phyloP scores from a whole-genome alignment of 148 eudicot genomes.

The Rheum nobile region DNA sequence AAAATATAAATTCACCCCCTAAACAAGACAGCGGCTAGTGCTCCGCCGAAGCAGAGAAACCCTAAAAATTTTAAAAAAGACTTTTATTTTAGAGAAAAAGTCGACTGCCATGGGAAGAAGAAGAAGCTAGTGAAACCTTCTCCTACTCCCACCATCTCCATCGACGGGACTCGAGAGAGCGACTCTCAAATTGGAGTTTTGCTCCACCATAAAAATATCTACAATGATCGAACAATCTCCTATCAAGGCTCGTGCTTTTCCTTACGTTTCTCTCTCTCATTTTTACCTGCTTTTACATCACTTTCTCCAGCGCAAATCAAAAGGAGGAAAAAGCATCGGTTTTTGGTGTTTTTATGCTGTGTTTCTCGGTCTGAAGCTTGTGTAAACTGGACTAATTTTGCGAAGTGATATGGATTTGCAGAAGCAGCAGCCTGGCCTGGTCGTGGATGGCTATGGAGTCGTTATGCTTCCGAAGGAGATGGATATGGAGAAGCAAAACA shows the following conservation, averaged over 20 bases:
- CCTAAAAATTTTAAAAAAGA: background rate
- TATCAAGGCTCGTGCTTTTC: conserved; percentile 5
- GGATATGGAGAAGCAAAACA: conserved; percentile 23
- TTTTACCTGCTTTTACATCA: background rate
- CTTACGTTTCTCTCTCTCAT: background rate
- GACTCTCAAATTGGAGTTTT: conserved; percentile 2
- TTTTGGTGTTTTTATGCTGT: background rate
- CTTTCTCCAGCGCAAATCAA: background rate
- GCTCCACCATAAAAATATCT: background rate
- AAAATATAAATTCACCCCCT: background rate
- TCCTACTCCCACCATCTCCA: background rate
- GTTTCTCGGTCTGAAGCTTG: background rate
- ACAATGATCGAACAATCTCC: conserved; percentile 8
- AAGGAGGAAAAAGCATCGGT: background rate
- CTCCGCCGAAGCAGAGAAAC: background rate
- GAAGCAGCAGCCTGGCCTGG: conserved; percentile 41
- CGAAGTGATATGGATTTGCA: conserved; percentile 21
- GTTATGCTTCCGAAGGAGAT: conserved; percentile 41
- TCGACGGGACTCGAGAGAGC: background rate
- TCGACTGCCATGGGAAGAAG: background rate
- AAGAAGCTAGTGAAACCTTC: background rate
- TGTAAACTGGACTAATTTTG: background rate
- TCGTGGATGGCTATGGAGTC: conserved; percentile 53
- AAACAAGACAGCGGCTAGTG: background rate
- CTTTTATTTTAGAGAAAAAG: background rate